Percentiles rank a stretch among this genome's conserved stretches.
phyloP scores from a whole-genome alignment of 371 early-diverging fungal genomes.

The Phascolomyces articulosus region DNA sequence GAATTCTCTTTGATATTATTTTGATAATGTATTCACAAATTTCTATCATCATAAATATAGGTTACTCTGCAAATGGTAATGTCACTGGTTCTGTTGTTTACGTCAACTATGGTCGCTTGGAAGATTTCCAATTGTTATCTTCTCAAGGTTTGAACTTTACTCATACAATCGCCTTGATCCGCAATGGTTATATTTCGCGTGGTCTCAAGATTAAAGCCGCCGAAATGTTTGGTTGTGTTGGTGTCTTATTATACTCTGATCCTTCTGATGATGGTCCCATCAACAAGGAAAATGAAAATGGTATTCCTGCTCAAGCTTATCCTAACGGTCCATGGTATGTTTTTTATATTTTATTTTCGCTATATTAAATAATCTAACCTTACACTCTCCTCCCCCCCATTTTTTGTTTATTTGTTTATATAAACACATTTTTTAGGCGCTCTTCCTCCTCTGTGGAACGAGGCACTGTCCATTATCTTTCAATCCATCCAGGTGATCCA shows the following conservation, averaged over 20 bases:
- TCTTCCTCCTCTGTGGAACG: slow-evolving; percentile 58
- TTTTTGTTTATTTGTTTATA: slow-evolving; percentile 12
- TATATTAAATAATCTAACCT: too few species aligned
- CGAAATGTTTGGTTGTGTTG: slow-evolving; percentile 57
- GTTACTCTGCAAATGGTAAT: slow-evolving; percentile 64
- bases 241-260: slow-evolving; percentile 54
- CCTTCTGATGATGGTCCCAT: slow-evolving; percentile 23
- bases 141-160: slow-evolving; percentile 44
- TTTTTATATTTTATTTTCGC: too few species aligned
- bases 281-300: slow-evolving; percentile 20
- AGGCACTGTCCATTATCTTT: slow-evolving; percentile 53
- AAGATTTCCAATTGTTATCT: slow-evolving; percentile 55
- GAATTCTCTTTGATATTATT: too few species aligned
- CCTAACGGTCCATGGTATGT: slow-evolving; percentile 66
- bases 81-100: slow-evolving; percentile 67
- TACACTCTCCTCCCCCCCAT: neutral
- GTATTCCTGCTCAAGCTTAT: slow-evolving; percentile 45
- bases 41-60: slow-evolving; percentile 1
- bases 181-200: slow-evolving; percentile 57
- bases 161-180: slow-evolving; percentile 60
- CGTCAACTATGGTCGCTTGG: slow-evolving; percentile 61
- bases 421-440: slow-evolving; percentile 31
- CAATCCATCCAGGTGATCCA: slow-evolving; percentile 61
- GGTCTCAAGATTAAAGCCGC: slow-evolving; percentile 65
- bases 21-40: too few species aligned